Conservation (phyloP, 2,329 filamentous ascomycete genomes). For the Pseudogymnoascus sp. region DNA sequence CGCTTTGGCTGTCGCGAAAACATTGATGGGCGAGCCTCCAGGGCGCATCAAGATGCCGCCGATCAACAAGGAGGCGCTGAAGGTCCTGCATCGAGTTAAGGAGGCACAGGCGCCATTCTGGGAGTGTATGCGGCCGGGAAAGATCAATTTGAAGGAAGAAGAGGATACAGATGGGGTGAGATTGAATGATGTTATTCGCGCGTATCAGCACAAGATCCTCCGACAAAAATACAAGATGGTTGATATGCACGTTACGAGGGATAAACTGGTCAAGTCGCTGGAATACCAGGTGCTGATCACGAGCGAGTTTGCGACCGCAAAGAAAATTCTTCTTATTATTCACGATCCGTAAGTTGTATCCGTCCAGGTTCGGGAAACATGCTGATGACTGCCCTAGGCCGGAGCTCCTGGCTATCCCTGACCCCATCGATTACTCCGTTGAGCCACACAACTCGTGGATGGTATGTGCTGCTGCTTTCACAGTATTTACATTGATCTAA, state of each 20-base stretch:
- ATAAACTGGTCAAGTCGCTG: constrained; percentile 65
- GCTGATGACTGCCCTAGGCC: constrained; percentile 40
- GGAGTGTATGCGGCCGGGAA: constrained; percentile 73
- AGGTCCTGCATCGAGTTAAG: constrained; percentile 50
- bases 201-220: constrained; percentile 64
- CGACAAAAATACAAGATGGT: constrained; percentile 69
- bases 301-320: constrained; percentile 54
- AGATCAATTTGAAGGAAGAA: constrained; percentile 46
- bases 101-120: constrained; percentile 63
- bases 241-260: constrained; percentile 69
- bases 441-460: constrained; percentile 83
- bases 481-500: not conserved
- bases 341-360: constrained; percentile 67
- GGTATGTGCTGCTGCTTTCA: constrained; percentile 45
- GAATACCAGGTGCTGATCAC: constrained; percentile 82
- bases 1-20: constrained; percentile 81
- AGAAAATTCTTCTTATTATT: constrained; percentile 72
- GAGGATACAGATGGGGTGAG: constrained; percentile 48
- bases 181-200: constrained; percentile 71
- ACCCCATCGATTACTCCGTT: constrained; percentile 60
- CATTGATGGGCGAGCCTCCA: constrained; percentile 91
- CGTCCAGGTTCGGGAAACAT: constrained; percentile 13
- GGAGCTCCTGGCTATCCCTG: constrained; percentile 57
- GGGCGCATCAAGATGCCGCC: constrained; percentile 48
- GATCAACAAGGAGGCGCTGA: constrained; percentile 48